Evolutionary conservation across 768 basidiomycete genomes (phyloP).

Genomic region (Kwoniella shandongensis): DNA sequence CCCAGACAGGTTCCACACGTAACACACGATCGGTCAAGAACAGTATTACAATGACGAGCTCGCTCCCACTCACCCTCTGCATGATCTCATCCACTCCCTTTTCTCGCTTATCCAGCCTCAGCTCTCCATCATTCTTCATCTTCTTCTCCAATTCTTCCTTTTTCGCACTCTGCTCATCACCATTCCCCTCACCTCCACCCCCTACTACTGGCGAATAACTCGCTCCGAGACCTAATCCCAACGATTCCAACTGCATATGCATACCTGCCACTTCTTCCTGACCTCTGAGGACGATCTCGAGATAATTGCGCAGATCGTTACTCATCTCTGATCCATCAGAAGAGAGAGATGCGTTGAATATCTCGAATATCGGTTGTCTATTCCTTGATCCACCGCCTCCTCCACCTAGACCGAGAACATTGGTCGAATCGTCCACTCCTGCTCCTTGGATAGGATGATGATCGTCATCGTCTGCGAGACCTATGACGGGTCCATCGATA

Average conservation of each 20-base stretch:
- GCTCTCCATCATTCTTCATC: conserved; percentile 5
- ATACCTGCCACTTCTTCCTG: conserved; percentile 45
- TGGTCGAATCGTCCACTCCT: not conserved
- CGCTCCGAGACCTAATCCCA: conserved; percentile 16
- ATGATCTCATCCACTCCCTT: conserved; percentile 47
- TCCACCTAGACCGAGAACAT: not conserved
- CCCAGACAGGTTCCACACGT: too few relatives aligned
- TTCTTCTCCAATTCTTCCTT: not conserved
- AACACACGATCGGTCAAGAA: too few relatives aligned
- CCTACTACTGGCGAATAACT: too few relatives aligned
- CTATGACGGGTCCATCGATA: not conserved
- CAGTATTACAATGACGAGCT: not conserved
- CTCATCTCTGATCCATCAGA: conserved; percentile 32
- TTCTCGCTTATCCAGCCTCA: conserved; percentile 21
- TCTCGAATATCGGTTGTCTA: conserved; percentile 37
- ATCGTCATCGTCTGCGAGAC: not conserved
- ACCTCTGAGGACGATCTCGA: conserved; percentile 40
- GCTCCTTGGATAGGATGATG: not conserved
- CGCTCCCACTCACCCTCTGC: conserved; percentile 31
- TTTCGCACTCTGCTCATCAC: conserved; percentile 3
- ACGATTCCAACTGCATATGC: conserved; percentile 37
- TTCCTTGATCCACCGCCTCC: not conserved
- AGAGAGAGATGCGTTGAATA: conserved; percentile 40
- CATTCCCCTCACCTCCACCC: conserved; percentile 8
- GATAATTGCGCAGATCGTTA: conserved; percentile 30